Conservation (phyloP, 805 yeast species). For the Lipomyces orientalis region DNA sequence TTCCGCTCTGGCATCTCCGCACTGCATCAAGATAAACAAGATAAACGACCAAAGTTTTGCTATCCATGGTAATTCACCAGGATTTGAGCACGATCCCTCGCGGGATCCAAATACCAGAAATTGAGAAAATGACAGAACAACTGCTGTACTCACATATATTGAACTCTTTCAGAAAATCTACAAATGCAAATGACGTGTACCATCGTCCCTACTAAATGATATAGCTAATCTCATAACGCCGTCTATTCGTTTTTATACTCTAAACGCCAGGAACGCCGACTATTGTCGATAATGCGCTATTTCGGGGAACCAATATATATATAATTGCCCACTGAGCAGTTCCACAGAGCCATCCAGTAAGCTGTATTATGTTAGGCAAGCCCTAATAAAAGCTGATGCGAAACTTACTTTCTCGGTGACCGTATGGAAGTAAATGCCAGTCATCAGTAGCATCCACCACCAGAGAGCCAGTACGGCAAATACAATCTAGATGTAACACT, state of each 20-base stretch:
- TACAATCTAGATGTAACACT: slow-evolving; percentile 38
- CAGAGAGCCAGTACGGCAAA: slow-evolving; percentile 57
- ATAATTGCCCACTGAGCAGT: slow-evolving; percentile 32
- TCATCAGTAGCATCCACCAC: slow-evolving; percentile 87
- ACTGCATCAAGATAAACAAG: too few relatives aligned
- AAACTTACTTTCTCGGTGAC: slow-evolving; percentile 60
- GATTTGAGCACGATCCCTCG: too few relatives aligned
- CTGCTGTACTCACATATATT: too few relatives aligned
- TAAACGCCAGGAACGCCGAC: slow-evolving; percentile 33
- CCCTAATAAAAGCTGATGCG: neutral
- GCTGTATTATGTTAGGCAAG: slow-evolving; percentile 7
- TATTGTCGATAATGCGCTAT: slow-evolving; percentile 9
- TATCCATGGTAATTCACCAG: too few relatives aligned
- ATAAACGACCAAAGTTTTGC: too few relatives aligned
- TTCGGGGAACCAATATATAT: slow-evolving; percentile 25
- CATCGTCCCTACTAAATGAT: neutral
- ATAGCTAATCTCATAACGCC: neutral
- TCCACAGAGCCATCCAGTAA: slow-evolving; percentile 37
- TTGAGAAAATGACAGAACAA: too few relatives aligned
- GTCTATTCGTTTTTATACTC: neutral
- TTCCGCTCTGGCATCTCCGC: too few relatives aligned
- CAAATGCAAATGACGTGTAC: neutral
- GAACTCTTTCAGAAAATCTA: neutral
- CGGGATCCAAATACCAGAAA: too few relatives aligned
- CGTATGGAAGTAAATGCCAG: slow-evolving; percentile 85